Base-by-base conservation (phyloP, 495 filamentous ascomycete genomes). In the Aspergillus heteromorphus region DNA sequence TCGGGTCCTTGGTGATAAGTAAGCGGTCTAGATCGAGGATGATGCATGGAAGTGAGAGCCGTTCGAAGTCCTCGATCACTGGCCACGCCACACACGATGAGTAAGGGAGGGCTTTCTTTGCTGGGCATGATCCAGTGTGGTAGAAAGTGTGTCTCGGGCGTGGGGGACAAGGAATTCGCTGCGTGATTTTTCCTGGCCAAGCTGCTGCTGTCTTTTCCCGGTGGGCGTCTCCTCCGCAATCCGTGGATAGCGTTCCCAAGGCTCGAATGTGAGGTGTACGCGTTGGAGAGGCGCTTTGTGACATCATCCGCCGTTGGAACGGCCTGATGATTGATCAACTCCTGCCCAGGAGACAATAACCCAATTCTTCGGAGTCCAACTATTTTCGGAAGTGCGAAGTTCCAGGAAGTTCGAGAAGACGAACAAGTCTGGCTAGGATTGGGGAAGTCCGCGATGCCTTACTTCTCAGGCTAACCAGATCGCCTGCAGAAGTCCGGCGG, bases 1-100 rank as follows among this genome's bases (percentile, higher is more conserved):
- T 53, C 57, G 29, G 29, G 54, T 59, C 34, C 11, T 1, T 23
- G 6, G 60, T 34, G 36, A 56, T 27, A 17, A 53, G 19, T 60
- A 51, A 43, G 18, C 16, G 25, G 17, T 48, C 41, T 20, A 54
- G 19, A 51, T 38, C 19, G 11, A 13, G 48, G 21, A 16, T 29
- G 20, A 53, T 23, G 1, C 4, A 1, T 41, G 31, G 17, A 16
- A 30, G 27, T 7, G n/a, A 11, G 34, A 13, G 11, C 5, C n/a
- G 31, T 11, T 34, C 11, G 34, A 13, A 13, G 34, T n/a, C 13
- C 34, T 38, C 11, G 34, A 13, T 38, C 4, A 38, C 34, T 38
- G 6, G 29, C 29, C 18, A 50, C 9, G 4, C n/a, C n/a, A n/a
- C n/a, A n/a, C n/a, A 38, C 34, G n/a, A 38, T 38, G 34, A 4